Base-by-base conservation (phyloP, 768 basidiomycete genomes). In the Roridomyces roridus region DNA sequence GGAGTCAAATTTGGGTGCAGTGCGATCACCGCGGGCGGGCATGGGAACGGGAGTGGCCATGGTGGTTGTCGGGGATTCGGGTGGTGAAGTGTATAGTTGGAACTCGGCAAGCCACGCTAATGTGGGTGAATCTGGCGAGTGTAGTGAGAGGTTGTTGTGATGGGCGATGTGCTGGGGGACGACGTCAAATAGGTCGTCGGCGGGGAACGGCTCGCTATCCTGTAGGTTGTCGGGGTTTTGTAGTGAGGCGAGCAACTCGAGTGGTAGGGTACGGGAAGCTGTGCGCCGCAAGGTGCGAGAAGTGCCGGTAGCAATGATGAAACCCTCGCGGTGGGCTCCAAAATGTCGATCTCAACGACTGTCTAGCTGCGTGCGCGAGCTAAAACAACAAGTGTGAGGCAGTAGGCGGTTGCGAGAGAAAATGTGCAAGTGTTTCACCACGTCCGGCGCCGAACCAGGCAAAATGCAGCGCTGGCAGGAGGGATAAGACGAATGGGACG, bases 21-120 rank as follows among this genome's bases (percentile, higher is more conserved):
- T 49, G n/a, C 47, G 50, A 26, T 66, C 62, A 34, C 65, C 55
- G 10, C 40, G 46, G 5, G 65, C 48, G 9, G 65, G 68, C 68
- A 68, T 67, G 3, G 21, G 50, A 42, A 31, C 24, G 12, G 43
- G 51, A 15, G 51, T 17, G 6, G 57, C 50, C 43, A 51, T 59
- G 26, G 9, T 6, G 37, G 37, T 17, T 40, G n/a, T 17, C 15
- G 17, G 17, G 17, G 37, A 40, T 35, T 35, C 34, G 34, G 34
- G 34, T 10, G 34, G 34, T 35, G 34, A 17, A 10, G 34, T 35
- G 34, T n/a, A n/a, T n/a, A n/a, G n/a, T n/a, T n/a, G n/a, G n/a
- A n/a, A n/a, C n/a, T n/a, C n/a, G n/a, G n/a, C n/a, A n/a, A 50
- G 25, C 49, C 49, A 51, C 15, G 39, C 26, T 2, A 51, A 14